Evolutionary conservation across 352 stramenopile genomes (phyloP).

Genomic region (Phytophthora constricta): DNA sequence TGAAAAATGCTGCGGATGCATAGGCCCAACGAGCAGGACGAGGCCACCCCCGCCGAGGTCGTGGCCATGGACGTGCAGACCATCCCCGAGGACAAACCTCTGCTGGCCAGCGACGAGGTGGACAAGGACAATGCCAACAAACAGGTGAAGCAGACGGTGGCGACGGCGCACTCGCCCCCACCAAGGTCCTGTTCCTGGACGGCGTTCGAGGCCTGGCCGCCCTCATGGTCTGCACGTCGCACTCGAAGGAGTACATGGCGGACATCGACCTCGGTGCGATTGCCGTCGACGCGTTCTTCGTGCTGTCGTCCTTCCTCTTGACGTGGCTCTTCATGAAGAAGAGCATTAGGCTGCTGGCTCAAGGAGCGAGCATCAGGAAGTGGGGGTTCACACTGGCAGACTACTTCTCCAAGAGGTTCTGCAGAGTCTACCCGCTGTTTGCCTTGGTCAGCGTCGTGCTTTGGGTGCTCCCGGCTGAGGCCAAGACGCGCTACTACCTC

Average conservation of each 20-base stretch:
- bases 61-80: slow-evolving; percentile 23
- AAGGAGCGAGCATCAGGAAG: slow-evolving; percentile 19
- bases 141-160: slow-evolving; percentile 21
- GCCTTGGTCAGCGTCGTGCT: slow-evolving; percentile 39
- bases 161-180: slow-evolving; percentile 13
- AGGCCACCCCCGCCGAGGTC: not conserved
- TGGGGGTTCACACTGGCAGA: slow-evolving; percentile 40
- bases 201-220: slow-evolving; percentile 47
- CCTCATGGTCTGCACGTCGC: slow-evolving; percentile 38
- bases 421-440: slow-evolving; percentile 65
- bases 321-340: slow-evolving; percentile 52
- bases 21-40: slow-evolving; percentile 9
- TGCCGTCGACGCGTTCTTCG: slow-evolving; percentile 54
- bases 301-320: slow-evolving; percentile 52
- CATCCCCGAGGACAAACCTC: slow-evolving; percentile 21
- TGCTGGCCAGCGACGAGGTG: slow-evolving; percentile 23
- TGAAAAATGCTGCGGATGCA: slow-evolving; percentile 25
- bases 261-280: slow-evolving; percentile 36
- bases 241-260: slow-evolving; percentile 39
- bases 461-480: slow-evolving; percentile 25
- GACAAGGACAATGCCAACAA: slow-evolving; percentile 34
- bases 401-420: slow-evolving; percentile 60
- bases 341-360: slow-evolving; percentile 26
- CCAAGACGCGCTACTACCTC: slow-evolving; percentile 41
- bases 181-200: slow-evolving; percentile 45